Conservation (phyloP, 2,329 filamentous ascomycete species). For the Pseudopithomyces chartarum region DNA sequence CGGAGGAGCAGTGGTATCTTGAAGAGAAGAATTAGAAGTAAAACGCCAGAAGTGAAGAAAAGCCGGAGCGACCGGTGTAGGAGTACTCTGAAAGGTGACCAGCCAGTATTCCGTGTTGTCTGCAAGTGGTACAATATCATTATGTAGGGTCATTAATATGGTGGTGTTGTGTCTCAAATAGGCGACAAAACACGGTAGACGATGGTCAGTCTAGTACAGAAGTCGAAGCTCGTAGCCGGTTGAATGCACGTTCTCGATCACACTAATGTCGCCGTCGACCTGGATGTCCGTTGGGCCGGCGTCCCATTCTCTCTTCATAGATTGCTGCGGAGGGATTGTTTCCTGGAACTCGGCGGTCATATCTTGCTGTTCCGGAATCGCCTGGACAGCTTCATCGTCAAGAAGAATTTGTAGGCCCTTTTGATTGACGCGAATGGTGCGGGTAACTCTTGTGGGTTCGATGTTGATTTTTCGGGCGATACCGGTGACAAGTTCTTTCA, state of each 20-base stretch:
- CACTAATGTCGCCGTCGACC: slow-evolving; percentile 53
- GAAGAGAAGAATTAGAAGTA: slow-evolving; percentile 3
- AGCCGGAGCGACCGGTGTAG: slow-evolving; percentile 9
- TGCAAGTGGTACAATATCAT: slow-evolving; percentile 41
- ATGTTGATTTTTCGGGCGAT: slow-evolving; percentile 82
- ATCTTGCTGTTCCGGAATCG: slow-evolving; percentile 88
- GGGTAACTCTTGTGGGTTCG: slow-evolving; percentile 71
- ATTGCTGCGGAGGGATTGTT: slow-evolving; percentile 53
- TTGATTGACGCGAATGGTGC: slow-evolving; percentile 73
- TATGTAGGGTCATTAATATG: slow-evolving; percentile 27
- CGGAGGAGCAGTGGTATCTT: slow-evolving; percentile 35
- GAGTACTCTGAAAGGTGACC: slow-evolving; percentile 10
- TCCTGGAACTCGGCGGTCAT: slow-evolving; percentile 77
- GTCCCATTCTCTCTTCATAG: slow-evolving; percentile 60
- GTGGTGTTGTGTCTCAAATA: slow-evolving; percentile 1
- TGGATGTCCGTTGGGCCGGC: slow-evolving; percentile 54
- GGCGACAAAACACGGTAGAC: slow-evolving; percentile 6
- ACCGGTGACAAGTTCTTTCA: slow-evolving; percentile 73
- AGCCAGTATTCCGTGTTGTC: slow-evolving; percentile 25
- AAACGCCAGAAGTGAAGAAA: slow-evolving; percentile 24
- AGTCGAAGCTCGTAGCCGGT: slow-evolving; percentile 56
- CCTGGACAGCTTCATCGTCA: slow-evolving; percentile 85
- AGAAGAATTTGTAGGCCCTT: slow-evolving; percentile 82
- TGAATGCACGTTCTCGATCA: slow-evolving; percentile 50
- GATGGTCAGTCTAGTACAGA: slow-evolving; percentile 44